A percentile compares a stretch with the other conserved stretches of the same genome.
These are phyloP conservation scores for Cladophialophora immunda DNA, from an alignment of 2,329 filamentous ascomycete species.

Conservation along the genomic window DNA sequence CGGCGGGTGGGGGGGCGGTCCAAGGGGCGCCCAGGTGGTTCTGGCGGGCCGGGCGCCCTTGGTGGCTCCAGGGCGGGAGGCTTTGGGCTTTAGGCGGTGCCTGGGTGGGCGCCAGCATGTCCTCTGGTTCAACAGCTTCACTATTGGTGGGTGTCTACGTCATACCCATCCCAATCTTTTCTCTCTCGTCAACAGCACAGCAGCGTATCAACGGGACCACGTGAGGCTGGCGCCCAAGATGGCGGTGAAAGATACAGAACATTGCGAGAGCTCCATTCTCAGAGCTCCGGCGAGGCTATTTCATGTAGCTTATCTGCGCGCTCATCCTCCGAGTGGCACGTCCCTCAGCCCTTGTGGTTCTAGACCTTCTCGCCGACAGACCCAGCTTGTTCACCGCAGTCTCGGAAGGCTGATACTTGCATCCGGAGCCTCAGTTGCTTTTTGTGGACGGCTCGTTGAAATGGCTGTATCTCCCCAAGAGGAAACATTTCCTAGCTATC, in stretches of 20 bases:
- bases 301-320: not conserved
- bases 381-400: conserved; percentile 1
- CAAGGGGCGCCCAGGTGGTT: not conserved
- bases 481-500: conserved; percentile 7
- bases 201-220: conserved; percentile 14
- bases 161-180: not conserved
- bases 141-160: conserved; percentile 12
- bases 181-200: not conserved
- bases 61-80: not conserved
- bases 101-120: not conserved
- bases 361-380: conserved; percentile 4
- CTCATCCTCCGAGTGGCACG: not conserved
- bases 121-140: conserved; percentile 9
- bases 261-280: conserved; percentile 6
- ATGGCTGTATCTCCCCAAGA: conserved; percentile 11
- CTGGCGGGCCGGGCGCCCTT: not conserved
- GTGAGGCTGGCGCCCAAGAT: conserved; percentile 9
- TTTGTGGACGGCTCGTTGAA: not conserved
- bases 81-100: not conserved
- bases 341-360: not conserved
- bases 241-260: conserved; percentile 14
- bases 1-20: not conserved
- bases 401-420: conserved; percentile 13
- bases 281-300: not conserved
- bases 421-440: conserved; percentile 11